Evolutionary conservation across 768 basidiomycete species (phyloP), one percentile per base, ranked within the genome.

Genomic region (Peribolospora baueri): DNA sequence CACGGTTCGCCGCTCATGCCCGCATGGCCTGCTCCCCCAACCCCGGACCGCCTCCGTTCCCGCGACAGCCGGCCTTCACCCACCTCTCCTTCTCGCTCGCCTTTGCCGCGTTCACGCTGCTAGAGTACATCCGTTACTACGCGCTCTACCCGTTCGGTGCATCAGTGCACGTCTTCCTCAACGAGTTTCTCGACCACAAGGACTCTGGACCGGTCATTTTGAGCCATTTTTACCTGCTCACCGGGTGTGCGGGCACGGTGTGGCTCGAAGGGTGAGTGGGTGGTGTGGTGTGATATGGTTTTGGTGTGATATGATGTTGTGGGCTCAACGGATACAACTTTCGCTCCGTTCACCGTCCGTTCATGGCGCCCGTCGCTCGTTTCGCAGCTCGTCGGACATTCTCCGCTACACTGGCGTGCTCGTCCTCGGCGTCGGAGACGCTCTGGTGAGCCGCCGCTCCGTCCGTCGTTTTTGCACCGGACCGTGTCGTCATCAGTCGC

Each of bases 101-200:
- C 2, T 97, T 98, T 67, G 81, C 93, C 7, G 68, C 86, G 60
- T 97, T 98, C 71, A 84, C 80, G 36, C 95, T 98, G 66, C 80
- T 84, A 56, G 93, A 98, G 70, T 97, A 95, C 70, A 77, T 95
- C 59, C 84, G 93, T 56, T 98, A 95, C 68, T 98, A 97, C 68
- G 93, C 93, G 43, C 76, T 98, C 51, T 95, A 93, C 69, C 93
- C 93, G 3, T 84, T 95, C 62, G 87, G 88, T 10, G 90, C 84
- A 7, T 72, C 78, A 8, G 78, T 98, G 14, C 93, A 98, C 68
- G 70, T 95, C 54, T 98, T 98, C 68, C 79, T 98, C 78, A 84
- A 82, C 69, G 93, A 98, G 66, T 98, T 98, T 65, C 71, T 97
- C 66, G 93, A 98, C 69, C 75, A 81, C 62, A 84, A 85, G 69